Base-by-base conservation (phyloP, 768 basidiomycete species). In the Leucocoprinus leucothites region DNA sequence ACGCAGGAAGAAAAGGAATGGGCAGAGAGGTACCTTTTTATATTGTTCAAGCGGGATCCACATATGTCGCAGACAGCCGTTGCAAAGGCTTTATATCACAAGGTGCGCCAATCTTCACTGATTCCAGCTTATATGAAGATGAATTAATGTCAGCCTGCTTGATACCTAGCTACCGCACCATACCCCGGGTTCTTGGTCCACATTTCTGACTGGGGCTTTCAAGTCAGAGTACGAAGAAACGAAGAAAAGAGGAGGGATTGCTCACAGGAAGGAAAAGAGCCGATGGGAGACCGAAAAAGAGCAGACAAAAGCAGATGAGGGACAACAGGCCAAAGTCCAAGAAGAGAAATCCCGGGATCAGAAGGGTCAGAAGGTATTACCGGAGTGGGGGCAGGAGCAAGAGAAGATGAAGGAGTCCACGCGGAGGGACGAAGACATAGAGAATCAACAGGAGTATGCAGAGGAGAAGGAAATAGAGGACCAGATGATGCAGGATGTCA, bases 161-260 rank as follows among this genome's bases (percentile, higher is more conserved):
- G 28, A 7, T 31, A 24, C 41, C 9, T 54, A 89, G 88, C 73
- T 89, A 72, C 80, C 84, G 24, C 79, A 84, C 59, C 88, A 89
- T 64, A 61, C 74, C 2, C 11, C 60, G 4, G 63, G 31, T 7
- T 86, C 85, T 13, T 89, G 86, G 86, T 59, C 51, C 28, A 63
- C 61, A n/a, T 73, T 76, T 45, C 48, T 82, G 18, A 42, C 59
- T 26, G 57, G 57, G 49, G 64, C 65, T 51, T 36, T 74, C 9
- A 67, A 67, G 21, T 63, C 70, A 9, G 67, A 74, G 38, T 56
- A 86, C 9, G 82, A 81, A n/a, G 61, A 67, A 4, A 64, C 77
- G 50, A 72, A 77, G 50, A 81, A 82, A 64, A 74, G 71, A 49
- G 77, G 79, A 18, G 71, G 70, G n/a, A 81, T 84, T 53, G 74